phyloP scores from a whole-genome alignment of 441 rosid genomes.

The Eutrema salsugineum region DNA sequence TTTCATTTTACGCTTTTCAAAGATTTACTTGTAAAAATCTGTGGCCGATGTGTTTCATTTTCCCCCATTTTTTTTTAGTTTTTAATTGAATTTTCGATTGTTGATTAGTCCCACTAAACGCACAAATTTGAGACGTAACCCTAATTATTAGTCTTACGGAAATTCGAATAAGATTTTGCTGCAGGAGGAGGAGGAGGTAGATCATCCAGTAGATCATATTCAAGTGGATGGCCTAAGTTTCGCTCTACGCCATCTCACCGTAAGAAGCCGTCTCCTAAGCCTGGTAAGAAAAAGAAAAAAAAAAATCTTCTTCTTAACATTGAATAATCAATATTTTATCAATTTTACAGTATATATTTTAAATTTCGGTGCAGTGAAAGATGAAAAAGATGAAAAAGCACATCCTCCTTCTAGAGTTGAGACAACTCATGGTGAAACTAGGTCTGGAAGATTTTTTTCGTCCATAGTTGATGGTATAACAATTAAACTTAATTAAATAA shows the following conservation, averaged over 20 bases:
- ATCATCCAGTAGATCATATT: neutral
- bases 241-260: neutral
- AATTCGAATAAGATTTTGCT: neutral
- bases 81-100: neutral
- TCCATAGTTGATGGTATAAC: constrained; percentile 4
- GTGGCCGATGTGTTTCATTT: neutral
- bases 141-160: neutral
- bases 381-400: constrained; percentile 5
- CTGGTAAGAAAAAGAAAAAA: neutral
- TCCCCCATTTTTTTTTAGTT: neutral
- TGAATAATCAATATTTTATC: neutral
- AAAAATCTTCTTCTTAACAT: neutral
- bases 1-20: neutral
- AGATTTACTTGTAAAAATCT: neutral
- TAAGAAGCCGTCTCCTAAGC: neutral
- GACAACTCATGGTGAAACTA: neutral
- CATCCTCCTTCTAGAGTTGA: neutral
- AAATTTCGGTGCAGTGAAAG: neutral
- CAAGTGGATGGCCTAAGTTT: neutral
- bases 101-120: neutral
- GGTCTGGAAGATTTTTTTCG: neutral
- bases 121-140: neutral
- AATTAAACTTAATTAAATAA: neutral
- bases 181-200: constrained; percentile 7
- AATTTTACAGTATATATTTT: neutral